Evolutionary conservation across 225 moss, liverwort and hornwort genomes (phyloP), one percentile per base, ranked within the genome.

Genomic region (Lunularia cruciata): DNA sequence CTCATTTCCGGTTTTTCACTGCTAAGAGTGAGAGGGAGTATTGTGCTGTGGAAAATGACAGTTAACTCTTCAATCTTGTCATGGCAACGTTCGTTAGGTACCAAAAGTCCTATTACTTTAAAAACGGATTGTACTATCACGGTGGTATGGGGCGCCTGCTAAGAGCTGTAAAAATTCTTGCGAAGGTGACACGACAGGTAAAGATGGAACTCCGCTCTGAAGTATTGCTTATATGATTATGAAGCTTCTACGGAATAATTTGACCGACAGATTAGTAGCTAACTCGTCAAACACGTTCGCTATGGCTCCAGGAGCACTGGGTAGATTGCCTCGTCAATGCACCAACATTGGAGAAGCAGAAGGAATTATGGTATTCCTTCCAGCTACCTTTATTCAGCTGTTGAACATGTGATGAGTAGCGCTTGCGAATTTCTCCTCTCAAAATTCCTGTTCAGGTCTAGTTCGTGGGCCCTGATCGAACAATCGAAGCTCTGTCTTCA

Each of bases 241-340:
- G 40, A 40, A 40, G 40, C n/a, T n/a, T n/a, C n/a, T n/a, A n/a
- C n/a, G n/a, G n/a, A n/a, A n/a, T n/a, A n/a, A n/a, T n/a, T n/a
- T n/a, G n/a, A n/a, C n/a, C n/a, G n/a, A n/a, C n/a, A n/a, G n/a
- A n/a, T n/a, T n/a, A n/a, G n/a, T n/a, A n/a, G n/a, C n/a, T n/a
- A n/a, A 40, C 40, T 40, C 40, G 6, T 40, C 6, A 6, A 40
- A 51, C 49, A 20, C 23, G 15, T 19, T 34, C 48, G 22, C 63
- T 18, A 8, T 49, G 18, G 4, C 5, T 81, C 70, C 78, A 95
- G 92, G 92, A 96, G 85, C 88, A 83, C 45, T 96, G 96, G 96
- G 83, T 96, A 66, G 92, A 96, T 8, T 89, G 92, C 59, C 92
- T 98, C 64, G 96, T 96, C 67, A 96, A 96, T 46, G 96, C 96